These are phyloP conservation scores for Colletotrichum lentis DNA, from an alignment of 2,329 filamentous ascomycete genomes.

Conservation along the genomic window DNA sequence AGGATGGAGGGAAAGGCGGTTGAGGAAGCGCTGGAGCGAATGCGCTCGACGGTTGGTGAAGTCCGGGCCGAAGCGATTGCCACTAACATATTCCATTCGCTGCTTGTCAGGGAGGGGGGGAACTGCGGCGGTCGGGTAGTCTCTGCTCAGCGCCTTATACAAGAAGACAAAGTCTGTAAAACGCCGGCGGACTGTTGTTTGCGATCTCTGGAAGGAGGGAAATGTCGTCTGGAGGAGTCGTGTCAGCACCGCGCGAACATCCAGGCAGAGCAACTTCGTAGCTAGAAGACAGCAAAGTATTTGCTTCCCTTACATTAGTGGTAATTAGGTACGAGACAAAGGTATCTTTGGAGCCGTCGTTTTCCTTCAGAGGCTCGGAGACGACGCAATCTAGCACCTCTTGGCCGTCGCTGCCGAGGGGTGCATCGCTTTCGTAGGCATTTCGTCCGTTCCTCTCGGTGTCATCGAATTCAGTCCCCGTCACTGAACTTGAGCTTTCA, in stretches of 20 bases:
- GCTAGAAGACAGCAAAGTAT: slow-evolving; percentile 9
- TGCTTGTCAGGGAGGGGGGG: slow-evolving; percentile 97
- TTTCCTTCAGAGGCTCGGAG: slow-evolving; percentile 87
- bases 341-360: slow-evolving; percentile 93
- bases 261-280: slow-evolving; percentile 3
- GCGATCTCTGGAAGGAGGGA: slow-evolving; percentile 85
- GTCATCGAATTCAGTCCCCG: slow-evolving; percentile 36
- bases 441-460: slow-evolving; percentile 47
- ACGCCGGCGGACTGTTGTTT: slow-evolving; percentile 82
- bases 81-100: slow-evolving; percentile 98
- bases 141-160: slow-evolving; percentile 85
- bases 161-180: slow-evolving; percentile 99
- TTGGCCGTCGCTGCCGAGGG: slow-evolving; percentile 64
- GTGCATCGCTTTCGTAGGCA: slow-evolving; percentile 58
- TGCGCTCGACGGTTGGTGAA: slow-evolving; percentile 89
- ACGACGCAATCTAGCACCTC: slow-evolving; percentile 87
- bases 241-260: slow-evolving; percentile 21
- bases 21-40: slow-evolving; percentile 90
- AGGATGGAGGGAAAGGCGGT: slow-evolving; percentile 86
- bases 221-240: slow-evolving; percentile 82
- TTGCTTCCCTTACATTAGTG: slow-evolving; percentile 70
- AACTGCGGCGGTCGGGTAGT: slow-evolving; percentile 91
- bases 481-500: slow-evolving; percentile 44
- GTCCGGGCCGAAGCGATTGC: slow-evolving; percentile 92
- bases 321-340: slow-evolving; percentile 96